Base-by-base conservation (phyloP, 306 rosid species). In the Carpinus viminea region DNA sequence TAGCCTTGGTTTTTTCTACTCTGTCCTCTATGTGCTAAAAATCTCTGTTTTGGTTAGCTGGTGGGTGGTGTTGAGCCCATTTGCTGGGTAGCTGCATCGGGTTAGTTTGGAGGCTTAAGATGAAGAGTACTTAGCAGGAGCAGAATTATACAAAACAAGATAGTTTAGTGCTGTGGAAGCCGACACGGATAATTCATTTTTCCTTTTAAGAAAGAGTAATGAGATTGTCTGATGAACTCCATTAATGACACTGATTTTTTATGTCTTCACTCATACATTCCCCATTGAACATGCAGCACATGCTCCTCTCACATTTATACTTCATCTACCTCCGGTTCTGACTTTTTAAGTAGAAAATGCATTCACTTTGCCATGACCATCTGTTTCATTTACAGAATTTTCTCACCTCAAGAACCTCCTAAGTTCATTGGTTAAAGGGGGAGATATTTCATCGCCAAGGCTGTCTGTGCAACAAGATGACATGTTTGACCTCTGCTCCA, bases 381-480 rank as follows among this genome's bases (percentile, higher is more conserved):
- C 18, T 43, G 55, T 26, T 41, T 71, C 61, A 13, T 38, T 50
- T 31, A 26, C 46, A 21, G 56, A 60, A 31, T 10, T 45, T 28
- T 15, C 11, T 64, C 24, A 78, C 78, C 73, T 81, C 53, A 70
- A 53, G 76, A 76, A 76, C 74, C 82, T 78, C 47, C 76, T 75
- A 8, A 56, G 72, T 56, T 72, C 81, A 76, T 78, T 65, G 28
- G 53, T 43, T 34, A 77, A 54, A 47, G 74, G 68, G 6, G 80
- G 85, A 80, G 82, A 82, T 7, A 75, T 80, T 48, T 86, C 86
- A 28, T 76, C 72, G 2, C 52, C 72, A 68, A 38, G 21, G 72
- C 70, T 66, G 36, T 85, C 86, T 61, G 81, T 78, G 9, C 71
- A 74, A 53, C 76, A 80, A 57, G 80, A 72, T 10, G 76, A 64